These are phyloP conservation scores for Polychytrium aggregatum DNA, from an alignment of 192 early-diverging fungal genomes.

Conservation along the genomic window DNA sequence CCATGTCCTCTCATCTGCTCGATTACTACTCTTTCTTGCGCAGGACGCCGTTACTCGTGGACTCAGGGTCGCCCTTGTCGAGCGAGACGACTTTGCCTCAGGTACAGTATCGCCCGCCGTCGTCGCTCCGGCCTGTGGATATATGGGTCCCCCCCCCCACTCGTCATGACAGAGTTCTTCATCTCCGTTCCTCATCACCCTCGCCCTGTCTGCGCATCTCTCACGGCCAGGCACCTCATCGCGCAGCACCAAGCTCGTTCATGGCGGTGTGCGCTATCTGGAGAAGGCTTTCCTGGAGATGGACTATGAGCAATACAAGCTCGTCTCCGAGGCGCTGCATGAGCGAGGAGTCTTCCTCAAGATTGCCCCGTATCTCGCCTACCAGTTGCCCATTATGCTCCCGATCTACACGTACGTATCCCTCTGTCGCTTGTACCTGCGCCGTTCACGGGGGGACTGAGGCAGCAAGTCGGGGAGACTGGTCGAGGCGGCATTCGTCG, in stretches of 20 bases:
- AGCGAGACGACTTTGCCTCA: slow-evolving; percentile 88
- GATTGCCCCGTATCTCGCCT: slow-evolving; percentile 89
- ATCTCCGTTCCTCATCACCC: background rate
- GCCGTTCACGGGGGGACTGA: too few relatives aligned
- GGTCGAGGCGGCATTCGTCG: too few relatives aligned
- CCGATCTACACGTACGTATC: slow-evolving; percentile 72
- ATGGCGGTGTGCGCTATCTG: slow-evolving; percentile 94
- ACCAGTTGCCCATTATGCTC: slow-evolving; percentile 89
- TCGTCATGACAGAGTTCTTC: background rate
- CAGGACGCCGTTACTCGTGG: slow-evolving; percentile 92
- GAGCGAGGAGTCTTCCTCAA: slow-evolving; percentile 88
- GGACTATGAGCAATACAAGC: slow-evolving; percentile 93
- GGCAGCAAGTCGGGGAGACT: too few relatives aligned
- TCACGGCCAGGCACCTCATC: slow-evolving; percentile 65
- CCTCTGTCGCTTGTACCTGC: too few relatives aligned
- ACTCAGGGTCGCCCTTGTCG: slow-evolving; percentile 84
- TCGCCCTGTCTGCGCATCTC: background rate
- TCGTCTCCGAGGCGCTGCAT: slow-evolving; percentile 90
- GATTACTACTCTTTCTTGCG: too few relatives aligned
- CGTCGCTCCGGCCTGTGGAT: background rate
- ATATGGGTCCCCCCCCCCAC: background rate
- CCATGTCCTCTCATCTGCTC: too few relatives aligned
- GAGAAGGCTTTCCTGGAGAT: slow-evolving; percentile 91
- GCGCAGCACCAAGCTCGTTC: slow-evolving; percentile 88
- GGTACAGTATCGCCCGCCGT: slow-evolving; percentile 25